Evolutionary conservation across 2,329 filamentous ascomycete species (phyloP), one percentile per base, ranked within the genome.

Genomic region (Paraconiothyrium brasiliense): DNA sequence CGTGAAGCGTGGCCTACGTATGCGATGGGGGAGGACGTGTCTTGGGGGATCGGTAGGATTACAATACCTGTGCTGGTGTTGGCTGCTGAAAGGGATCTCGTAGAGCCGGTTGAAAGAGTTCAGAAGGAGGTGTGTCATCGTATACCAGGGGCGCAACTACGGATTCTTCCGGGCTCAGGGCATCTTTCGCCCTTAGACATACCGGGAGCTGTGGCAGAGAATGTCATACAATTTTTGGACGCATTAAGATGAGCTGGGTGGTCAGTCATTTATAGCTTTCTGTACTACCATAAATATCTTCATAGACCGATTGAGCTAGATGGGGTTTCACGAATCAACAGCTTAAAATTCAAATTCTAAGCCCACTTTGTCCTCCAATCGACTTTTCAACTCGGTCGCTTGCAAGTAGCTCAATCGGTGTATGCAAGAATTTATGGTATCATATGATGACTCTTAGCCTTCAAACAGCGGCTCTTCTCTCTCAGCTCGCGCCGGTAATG

Each of bases 1-100:
- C 24, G 32, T 20, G 32, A 34, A 32, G 48, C 48, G 16, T 51
- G 48, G 48, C 48, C 48, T 51, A 27, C 48, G 24, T 51, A 51
- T 32, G 48, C 48, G 24, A 51, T 51, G 48, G 48, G n/a, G 16
- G 48, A 51, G 48, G 48, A 51, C n/a, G 48, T 51, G 27, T 51
- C 48, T 13, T 27, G 32, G 4, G 48, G 11, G 10, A 4, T 32
- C 35, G 32, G 8, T 30, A 34, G n/a, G 24, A 51, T 51, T 3
- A 16, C 8, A 24, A 27, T 51, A 4, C 48, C 48, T 34, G 48
- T 51, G 7, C 32, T 51, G 48, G 48, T 39, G 37, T 16, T 39
- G 37, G 37, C 37, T 39, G 37, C 37, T 14, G 37, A 13, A 13
- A 39, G 6, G 16, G 37, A 39, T 39, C 11, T 39, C 6, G 37